These are phyloP conservation scores for Coemansia sp. DNA, from an alignment of 371 early-diverging fungal genomes.

Conservation along the genomic window DNA sequence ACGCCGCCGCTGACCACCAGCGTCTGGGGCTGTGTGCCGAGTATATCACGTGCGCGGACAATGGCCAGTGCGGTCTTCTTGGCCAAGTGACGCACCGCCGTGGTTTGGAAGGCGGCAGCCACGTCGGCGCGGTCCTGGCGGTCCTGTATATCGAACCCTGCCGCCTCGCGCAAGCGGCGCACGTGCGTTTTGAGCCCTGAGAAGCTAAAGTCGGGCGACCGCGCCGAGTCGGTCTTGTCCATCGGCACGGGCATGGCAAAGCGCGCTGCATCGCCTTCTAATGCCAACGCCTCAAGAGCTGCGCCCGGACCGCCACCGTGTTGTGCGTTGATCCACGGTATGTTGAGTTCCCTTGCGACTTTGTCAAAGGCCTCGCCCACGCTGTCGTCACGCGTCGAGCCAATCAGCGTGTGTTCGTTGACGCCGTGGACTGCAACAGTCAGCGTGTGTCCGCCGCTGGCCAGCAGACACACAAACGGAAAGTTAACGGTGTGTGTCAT, in stretches of 20 bases:
- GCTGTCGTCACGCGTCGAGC: slow-evolving; percentile 75
- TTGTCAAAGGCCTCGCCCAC: slow-evolving; percentile 86
- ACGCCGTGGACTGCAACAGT: slow-evolving; percentile 66
- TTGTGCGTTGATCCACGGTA: slow-evolving; percentile 68
- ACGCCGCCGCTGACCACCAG: slow-evolving; percentile 86
- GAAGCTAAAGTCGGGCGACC: slow-evolving; percentile 70
- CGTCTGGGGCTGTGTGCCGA: slow-evolving; percentile 55
- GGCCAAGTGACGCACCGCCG: slow-evolving; percentile 67
- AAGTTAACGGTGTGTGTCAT: slow-evolving; percentile 56
- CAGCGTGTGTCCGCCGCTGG: slow-evolving; percentile 83
- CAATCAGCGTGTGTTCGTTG: slow-evolving; percentile 65
- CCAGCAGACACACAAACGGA: slow-evolving; percentile 74
- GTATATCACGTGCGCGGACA: slow-evolving; percentile 48
- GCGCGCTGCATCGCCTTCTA: slow-evolving; percentile 57
- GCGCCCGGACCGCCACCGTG: slow-evolving; percentile 75
- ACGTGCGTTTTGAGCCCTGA: slow-evolving; percentile 70
- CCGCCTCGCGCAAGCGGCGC: slow-evolving; percentile 24
- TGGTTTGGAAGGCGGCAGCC: slow-evolving; percentile 74
- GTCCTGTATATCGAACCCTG: slow-evolving; percentile 10
- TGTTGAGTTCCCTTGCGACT: slow-evolving; percentile 63
- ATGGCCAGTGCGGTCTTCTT: slow-evolving; percentile 68
- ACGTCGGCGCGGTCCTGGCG: slow-evolving; percentile 61
- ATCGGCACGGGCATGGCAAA: slow-evolving; percentile 68
- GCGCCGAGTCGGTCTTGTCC: slow-evolving; percentile 58
- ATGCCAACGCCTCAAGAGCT: slow-evolving; percentile 70